A percentile compares a stretch with the other conserved stretches of the same genome.
Evolutionary conservation across 2,329 filamentous ascomycete species (phyloP).

Genomic region (Colletotrichum godetiae): DNA sequence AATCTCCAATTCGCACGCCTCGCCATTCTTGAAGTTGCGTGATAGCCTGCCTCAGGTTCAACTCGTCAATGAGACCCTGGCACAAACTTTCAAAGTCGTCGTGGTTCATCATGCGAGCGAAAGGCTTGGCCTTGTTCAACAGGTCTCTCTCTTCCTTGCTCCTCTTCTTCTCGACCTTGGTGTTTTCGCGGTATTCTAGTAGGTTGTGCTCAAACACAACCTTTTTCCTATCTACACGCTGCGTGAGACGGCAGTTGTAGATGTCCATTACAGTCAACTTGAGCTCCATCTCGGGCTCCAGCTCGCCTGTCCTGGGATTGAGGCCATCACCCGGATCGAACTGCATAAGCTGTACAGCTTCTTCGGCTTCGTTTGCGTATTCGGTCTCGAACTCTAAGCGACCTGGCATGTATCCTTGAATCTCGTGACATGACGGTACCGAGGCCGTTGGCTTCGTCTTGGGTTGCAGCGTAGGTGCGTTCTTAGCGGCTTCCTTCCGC

Average conservation of each 20-base stretch:
- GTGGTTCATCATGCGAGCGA: conserved; percentile 96
- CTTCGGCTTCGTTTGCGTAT: conserved; percentile 97
- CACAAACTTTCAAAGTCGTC: conserved; percentile 89
- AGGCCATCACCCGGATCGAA: conserved; percentile 96
- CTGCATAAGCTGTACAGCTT: conserved; percentile 97
- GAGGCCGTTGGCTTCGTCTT: conserved; percentile 97
- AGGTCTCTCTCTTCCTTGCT: conserved; percentile 95
- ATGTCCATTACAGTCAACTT: conserved; percentile 99
- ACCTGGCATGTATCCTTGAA: conserved; percentile 98
- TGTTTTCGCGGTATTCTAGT: conserved; percentile 93
- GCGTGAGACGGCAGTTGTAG: conserved; percentile 92
- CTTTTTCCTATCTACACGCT: conserved; percentile 93
- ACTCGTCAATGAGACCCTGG: conserved; percentile 87
- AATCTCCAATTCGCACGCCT: conserved; percentile 82
- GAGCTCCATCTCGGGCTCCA: conserved; percentile 96
- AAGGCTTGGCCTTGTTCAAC: conserved; percentile 93
- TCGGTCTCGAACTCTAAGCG: conserved; percentile 98
- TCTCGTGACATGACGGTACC: conserved; percentile 96
- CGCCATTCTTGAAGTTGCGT: conserved; percentile 94
- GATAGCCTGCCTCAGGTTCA: conserved; percentile 91
- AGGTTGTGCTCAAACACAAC: conserved; percentile 96
- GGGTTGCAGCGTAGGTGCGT: conserved; percentile 83
- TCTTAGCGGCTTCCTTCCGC: conserved; percentile 87
- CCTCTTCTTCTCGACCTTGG: conserved; percentile 89
- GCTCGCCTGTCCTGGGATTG: conserved; percentile 83